Evolutionary conservation across 2,329 filamentous ascomycete genomes (phyloP).

Genomic region (Karstenula rhodostoma): DNA sequence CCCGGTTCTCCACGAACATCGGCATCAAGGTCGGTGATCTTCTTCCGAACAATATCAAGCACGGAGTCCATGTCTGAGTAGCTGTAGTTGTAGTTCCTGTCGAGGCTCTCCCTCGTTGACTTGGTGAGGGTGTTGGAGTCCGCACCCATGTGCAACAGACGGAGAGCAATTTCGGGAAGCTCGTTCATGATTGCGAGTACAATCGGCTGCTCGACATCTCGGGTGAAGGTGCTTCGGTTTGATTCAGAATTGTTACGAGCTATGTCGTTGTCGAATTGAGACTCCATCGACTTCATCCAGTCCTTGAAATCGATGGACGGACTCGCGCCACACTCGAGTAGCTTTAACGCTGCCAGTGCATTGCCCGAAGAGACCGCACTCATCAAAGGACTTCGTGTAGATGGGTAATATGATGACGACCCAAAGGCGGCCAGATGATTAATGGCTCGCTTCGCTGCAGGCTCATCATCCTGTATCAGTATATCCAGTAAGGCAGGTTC

Average conservation of each 20-base stretch:
- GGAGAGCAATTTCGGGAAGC: conserved; percentile 61
- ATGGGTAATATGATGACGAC: conserved; percentile 40
- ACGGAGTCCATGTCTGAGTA: conserved; percentile 56
- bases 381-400: conserved; percentile 62
- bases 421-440: conserved; percentile 66
- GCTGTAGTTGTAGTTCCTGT: conserved; percentile 28
- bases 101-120: conserved; percentile 36
- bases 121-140: conserved; percentile 69
- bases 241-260: conserved; percentile 52
- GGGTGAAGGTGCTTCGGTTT: conserved; percentile 60
- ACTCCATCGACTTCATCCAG: conserved; percentile 67
- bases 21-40: conserved; percentile 60
- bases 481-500: conserved; percentile 57
- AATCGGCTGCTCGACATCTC: conserved; percentile 69
- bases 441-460: conserved; percentile 69
- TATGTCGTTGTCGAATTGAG: conserved; percentile 50
- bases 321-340: conserved; percentile 71
- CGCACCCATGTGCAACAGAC: conserved; percentile 70
- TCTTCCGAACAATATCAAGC: conserved; percentile 67
- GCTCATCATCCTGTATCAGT: conserved; percentile 63
- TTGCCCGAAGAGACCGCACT: conserved; percentile 66
- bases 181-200: conserved; percentile 65
- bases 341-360: conserved; percentile 61
- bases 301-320: conserved; percentile 68
- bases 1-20: conserved; percentile 50